These are phyloP conservation scores for Trametes versicolor DNA, from an alignment of 1,284 basidiomycete genomes.

Conservation along the genomic window DNA sequence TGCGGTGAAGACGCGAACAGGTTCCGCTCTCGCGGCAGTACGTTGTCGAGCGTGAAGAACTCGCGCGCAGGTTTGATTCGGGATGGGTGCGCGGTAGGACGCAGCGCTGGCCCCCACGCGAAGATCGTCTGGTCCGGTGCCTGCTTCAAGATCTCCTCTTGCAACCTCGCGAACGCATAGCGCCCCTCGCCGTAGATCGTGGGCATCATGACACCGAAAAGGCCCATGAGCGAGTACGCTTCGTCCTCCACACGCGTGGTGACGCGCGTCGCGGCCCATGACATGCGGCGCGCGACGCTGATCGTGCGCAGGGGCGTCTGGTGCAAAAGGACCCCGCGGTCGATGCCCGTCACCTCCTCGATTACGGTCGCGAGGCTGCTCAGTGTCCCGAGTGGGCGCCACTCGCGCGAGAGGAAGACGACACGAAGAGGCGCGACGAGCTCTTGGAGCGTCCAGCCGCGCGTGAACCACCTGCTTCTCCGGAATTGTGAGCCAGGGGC, in stretches of 20 bases:
- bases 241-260: constrained; percentile 12
- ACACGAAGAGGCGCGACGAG: constrained; percentile 7
- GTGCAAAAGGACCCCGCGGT: constrained; percentile 8
- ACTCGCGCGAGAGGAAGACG: constrained; percentile 9
- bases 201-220: constrained; percentile 11
- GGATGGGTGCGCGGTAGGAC: not conserved
- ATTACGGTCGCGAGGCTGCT: constrained; percentile 3
- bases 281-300: constrained; percentile 10
- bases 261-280: constrained; percentile 6
- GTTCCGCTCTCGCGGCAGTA: not conserved
- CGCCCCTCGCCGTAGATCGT: constrained; percentile 12
- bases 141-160: constrained; percentile 11
- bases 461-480: constrained; percentile 2
- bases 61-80: not conserved
- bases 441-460: constrained; percentile 11
- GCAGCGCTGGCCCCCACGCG: not conserved
- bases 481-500: not conserved
- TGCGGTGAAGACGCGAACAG: constrained; percentile 6
- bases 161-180: not conserved
- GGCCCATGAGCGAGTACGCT: constrained; percentile 10
- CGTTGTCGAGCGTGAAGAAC: constrained; percentile 9
- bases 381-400: constrained; percentile 8
- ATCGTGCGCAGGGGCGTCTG: not conserved
- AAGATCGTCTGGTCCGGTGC: constrained; percentile 7
- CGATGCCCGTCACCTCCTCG: constrained; percentile 10